Evolutionary conservation across 1,284 basidiomycete species (phyloP), one percentile per base, ranked within the genome.

Genomic region (Apiotrichum laibachii): DNA sequence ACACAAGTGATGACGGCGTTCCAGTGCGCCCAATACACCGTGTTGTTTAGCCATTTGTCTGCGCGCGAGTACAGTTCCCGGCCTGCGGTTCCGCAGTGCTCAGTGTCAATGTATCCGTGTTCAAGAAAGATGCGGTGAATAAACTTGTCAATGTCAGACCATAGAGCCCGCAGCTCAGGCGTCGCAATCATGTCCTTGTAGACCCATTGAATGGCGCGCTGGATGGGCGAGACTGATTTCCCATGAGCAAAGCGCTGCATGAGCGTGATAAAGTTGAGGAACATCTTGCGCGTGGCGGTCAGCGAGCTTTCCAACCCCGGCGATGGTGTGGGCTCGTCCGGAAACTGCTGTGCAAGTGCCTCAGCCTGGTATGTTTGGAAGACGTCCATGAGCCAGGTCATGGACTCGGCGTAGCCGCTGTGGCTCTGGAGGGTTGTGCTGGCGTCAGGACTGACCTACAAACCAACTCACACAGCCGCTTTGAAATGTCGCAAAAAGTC

Each of bases 341-440:
- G 34, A 13, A 22, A 19, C 18, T 44, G 35, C 16, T 5, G 6
- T 8, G 37, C 37, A 33, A 47, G 21, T 19, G 42, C 39, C 33
- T 59, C 61, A 16, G 8, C 18, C 40, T 62, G 54, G 52, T 62
- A 62, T n/a, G 52, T 47, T 13, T 56, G 37, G 21, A 62, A 62
- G 42, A 50, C 54, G 35, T 62, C 61, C 9, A 62, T 50, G 6
- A 62, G 57, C 61, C 61, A 62, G 11, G 55, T 39, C 61, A 62
- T 62, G 1, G 57, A 48, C 19, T 50, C 48, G 18, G 26, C 21
- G 26, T 59, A 62, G 18, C 61, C 61, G 4, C 45, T 37, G 16
- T 56, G 39, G 19, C 47, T 40, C 40, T 59, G 57, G 18, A 62
- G 37, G 18, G 34, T 40, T 31, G 11, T 43, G 0, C 57, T 59